Conservation (phyloP, 495 filamentous ascomycete genomes). For the Neurospora terricola region DNA sequence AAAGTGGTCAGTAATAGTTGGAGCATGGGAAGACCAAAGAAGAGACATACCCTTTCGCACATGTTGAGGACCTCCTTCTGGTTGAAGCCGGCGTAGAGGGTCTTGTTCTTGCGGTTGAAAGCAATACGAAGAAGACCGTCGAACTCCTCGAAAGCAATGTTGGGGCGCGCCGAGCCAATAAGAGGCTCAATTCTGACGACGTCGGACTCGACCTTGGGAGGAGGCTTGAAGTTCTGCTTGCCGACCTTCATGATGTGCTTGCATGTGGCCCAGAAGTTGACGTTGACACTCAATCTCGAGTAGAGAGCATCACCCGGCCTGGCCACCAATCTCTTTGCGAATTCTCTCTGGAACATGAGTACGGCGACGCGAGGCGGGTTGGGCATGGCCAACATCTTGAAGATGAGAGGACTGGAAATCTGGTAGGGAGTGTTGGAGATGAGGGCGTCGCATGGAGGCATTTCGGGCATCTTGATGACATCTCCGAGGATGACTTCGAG, state of each 20-base stretch:
- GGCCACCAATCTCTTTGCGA: conserved; percentile 23
- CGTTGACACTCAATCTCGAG: conserved; percentile 77
- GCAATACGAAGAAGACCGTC: conserved; percentile 78
- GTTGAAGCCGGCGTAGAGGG: conserved; percentile 62
- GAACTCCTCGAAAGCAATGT: conserved; percentile 84
- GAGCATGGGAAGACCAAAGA: background rate
- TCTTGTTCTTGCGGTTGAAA: conserved; percentile 58
- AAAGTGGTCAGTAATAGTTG: background rate
- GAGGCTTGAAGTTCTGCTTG: conserved; percentile 89
- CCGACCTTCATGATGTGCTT: conserved; percentile 86
- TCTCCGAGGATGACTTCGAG: conserved; percentile 83
- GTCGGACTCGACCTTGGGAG: conserved; percentile 79
- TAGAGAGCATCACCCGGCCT: conserved; percentile 62
- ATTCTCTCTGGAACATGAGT: conserved; percentile 55
- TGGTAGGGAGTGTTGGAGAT: conserved; percentile 93
- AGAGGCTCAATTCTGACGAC: conserved; percentile 24
- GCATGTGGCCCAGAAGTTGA: conserved; percentile 87
- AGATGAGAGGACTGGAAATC: conserved; percentile 83
- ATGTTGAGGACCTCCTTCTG: conserved; percentile 69
- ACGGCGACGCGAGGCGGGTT: conserved; percentile 66
- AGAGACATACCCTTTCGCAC: conserved; percentile 45
- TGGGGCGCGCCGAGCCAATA: conserved; percentile 57
- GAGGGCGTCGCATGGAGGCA: conserved; percentile 83
- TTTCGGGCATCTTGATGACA: conserved; percentile 72
- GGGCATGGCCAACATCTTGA: conserved; percentile 73